phyloP scores from a whole-genome alignment of 345 rosid genomes.

The Hibiscus tridactylites region DNA sequence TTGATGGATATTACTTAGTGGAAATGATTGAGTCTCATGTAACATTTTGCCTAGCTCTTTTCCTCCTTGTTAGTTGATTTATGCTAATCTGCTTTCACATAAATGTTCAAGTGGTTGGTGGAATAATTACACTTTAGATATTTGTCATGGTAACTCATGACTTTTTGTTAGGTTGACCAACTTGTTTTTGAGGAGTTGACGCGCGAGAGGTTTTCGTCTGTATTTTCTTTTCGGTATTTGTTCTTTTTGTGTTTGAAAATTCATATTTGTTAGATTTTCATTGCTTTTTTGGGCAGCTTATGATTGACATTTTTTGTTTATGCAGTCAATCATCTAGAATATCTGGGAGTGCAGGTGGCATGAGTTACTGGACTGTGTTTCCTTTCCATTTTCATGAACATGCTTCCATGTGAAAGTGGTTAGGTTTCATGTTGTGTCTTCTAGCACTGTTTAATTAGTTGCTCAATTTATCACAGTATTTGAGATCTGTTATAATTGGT shows the following conservation, averaged over 20 bases:
- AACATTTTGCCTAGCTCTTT: conserved; percentile 13
- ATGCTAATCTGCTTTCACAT: not conserved
- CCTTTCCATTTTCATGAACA: conserved; percentile 98
- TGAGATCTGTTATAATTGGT: conserved; percentile 6
- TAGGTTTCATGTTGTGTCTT: conserved; percentile 52
- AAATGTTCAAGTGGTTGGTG: not conserved
- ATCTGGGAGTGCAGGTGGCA: conserved; percentile 96
- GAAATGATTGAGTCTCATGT: conserved; percentile 99
- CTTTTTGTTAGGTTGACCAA: conserved; percentile 79
- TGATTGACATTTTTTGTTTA: conserved; percentile 20
- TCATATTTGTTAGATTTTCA: not conserved
- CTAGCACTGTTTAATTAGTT: conserved; percentile 10
- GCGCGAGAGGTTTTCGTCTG: conserved; percentile 95
- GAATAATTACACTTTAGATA: conserved; percentile 1
- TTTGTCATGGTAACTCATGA: conserved; percentile 20
- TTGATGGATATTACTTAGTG: conserved; percentile 93
- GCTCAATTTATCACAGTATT: not conserved
- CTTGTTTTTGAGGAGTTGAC: conserved; percentile 92
- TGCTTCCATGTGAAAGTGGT: conserved; percentile 99
- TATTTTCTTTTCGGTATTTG: not conserved
- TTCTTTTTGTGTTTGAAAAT: not conserved
- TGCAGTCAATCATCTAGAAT: conserved; percentile 98
- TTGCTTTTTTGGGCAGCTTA: conserved; percentile 9
- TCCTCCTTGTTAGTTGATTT: conserved; percentile 5
- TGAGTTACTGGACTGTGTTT: conserved; percentile 99